Evolutionary conservation across 228 moss, liverwort and hornwort genomes (phyloP), one percentile per base, ranked within the genome.

Genomic region (Sphagnum fallax): DNA sequence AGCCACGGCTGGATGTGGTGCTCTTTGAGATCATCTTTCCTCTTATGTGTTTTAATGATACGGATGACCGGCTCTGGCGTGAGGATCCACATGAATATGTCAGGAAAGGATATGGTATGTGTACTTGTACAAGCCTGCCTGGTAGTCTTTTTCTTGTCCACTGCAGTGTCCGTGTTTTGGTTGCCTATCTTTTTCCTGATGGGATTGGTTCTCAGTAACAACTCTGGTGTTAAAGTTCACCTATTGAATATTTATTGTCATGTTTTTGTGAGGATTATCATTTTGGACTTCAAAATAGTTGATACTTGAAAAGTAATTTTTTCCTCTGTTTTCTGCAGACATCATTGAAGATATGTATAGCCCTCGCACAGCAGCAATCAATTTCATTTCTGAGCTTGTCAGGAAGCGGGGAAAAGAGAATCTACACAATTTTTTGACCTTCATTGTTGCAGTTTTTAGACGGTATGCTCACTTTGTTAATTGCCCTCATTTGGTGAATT

Each of bases 301-400:
- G 2, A 32, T 32, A 2, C 32, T 32, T 32, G 1, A 32, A 2
- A 32, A 32, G 32, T 32, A 32, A 32, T 32, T 32, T 3, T 32
- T 32, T 32, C 2, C 32, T 32, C 32, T 74, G 10, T 63, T 8
- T 67, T 53, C 51, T 69, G 69, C 86, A 98, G 98, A 98, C 79
- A 98, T 98, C 18, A 98, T 98, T 59, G 98, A 98, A 82, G 98
- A 98, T 66, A 98, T 98, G 98, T 98, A 93, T 68, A 98, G 98
- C 76, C 94, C 98, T 49, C 90, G 98, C 4, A 98, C 98, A 57
- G 98, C 98, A 69, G 98, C 98, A 48, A 98, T 98, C 77, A 94
- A 98, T 75, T 98, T 98, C 76, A 92, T 98, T 52, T 89, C 91
- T 14, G 98, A 98, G 70, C 87, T 98, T 69, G 90, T 98, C 73